Evolutionary conservation across 768 basidiomycete species (phyloP).

Genomic region (Dendrothele bispora): DNA sequence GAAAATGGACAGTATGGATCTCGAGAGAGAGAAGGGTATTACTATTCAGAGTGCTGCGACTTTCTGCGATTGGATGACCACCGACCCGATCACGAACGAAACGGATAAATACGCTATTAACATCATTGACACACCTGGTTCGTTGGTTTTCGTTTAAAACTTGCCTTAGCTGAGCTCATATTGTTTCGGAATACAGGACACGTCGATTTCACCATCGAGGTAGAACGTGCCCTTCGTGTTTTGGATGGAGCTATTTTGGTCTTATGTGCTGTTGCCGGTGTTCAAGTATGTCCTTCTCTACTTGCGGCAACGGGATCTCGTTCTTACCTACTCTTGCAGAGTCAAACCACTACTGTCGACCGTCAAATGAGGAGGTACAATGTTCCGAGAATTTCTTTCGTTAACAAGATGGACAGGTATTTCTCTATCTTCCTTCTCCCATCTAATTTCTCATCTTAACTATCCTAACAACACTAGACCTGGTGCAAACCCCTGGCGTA

Average conservation of each 20-base stretch:
- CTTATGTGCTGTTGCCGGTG: slow-evolving; percentile 95
- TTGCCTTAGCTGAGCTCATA: neutral
- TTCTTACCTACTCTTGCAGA: slow-evolving; percentile 40
- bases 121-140: slow-evolving; percentile 98
- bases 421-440: slow-evolving; percentile 5
- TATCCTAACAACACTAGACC: slow-evolving; percentile 65
- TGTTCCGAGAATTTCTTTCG: slow-evolving; percentile 90
- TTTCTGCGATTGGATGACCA: slow-evolving; percentile 93
- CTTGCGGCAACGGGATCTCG: neutral
- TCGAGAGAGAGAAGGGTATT: slow-evolving; percentile 98
- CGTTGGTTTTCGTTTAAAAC: slow-evolving; percentile 11
- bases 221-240: slow-evolving; percentile 94
- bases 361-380: slow-evolving; percentile 97
- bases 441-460: neutral
- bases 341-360: slow-evolving; percentile 98
- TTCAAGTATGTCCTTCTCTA: slow-evolving; percentile 57
- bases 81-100: slow-evolving; percentile 54
- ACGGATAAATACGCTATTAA: slow-evolving; percentile 91
- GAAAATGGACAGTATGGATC: slow-evolving; percentile 99
- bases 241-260: slow-evolving; percentile 96
- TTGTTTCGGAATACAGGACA: slow-evolving; percentile 63
- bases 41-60: slow-evolving; percentile 99
- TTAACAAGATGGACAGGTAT: slow-evolving; percentile 84
- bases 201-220: slow-evolving; percentile 99
- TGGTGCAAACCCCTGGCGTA: slow-evolving; percentile 96